Percentiles rank a stretch among this genome's conserved stretches.
Evolutionary conservation across 192 early-diverging fungal genomes (phyloP).

Genomic region (Backusella sp.): DNA sequence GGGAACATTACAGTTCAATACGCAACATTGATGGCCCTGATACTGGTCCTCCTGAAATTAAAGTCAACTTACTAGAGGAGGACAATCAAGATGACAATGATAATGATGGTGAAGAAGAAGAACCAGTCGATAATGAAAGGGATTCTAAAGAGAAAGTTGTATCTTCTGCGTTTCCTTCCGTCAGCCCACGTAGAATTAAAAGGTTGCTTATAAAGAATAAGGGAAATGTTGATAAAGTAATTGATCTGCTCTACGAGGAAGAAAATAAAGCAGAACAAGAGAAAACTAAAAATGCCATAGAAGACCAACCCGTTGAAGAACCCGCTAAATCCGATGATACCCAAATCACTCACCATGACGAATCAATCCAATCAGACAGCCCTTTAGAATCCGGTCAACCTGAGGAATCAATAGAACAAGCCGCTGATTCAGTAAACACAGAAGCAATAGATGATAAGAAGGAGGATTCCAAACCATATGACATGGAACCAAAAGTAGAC

Average conservation of each 20-base stretch:
- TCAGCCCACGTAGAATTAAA: slow-evolving; percentile 47
- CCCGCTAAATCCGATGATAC: neutral
- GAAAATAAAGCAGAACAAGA: neutral
- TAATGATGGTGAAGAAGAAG: neutral
- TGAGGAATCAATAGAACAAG: neutral
- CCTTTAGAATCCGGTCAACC: neutral
- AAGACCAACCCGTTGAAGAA: neutral
- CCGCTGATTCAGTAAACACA: neutral
- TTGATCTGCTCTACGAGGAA: slow-evolving; percentile 48
- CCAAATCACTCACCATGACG: neutral
- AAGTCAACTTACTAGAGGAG: slow-evolving; percentile 15
- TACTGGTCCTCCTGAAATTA: slow-evolving; percentile 60
- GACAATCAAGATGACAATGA: neutral
- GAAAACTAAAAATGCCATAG: neutral
- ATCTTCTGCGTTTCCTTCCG: slow-evolving; percentile 51
- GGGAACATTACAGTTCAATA: slow-evolving; percentile 78
- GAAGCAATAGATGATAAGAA: neutral
- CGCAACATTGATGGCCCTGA: slow-evolving; percentile 63
- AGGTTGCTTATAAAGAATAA: slow-evolving; percentile 44
- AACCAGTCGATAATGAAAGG: slow-evolving; percentile 19
- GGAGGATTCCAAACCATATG: neutral
- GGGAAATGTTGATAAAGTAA: slow-evolving; percentile 48
- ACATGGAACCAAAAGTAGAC: neutral
- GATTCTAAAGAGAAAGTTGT: slow-evolving; percentile 55
- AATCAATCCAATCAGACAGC: neutral